Conservation (phyloP, 805 yeast species). For the Sungouiella blattae region DNA sequence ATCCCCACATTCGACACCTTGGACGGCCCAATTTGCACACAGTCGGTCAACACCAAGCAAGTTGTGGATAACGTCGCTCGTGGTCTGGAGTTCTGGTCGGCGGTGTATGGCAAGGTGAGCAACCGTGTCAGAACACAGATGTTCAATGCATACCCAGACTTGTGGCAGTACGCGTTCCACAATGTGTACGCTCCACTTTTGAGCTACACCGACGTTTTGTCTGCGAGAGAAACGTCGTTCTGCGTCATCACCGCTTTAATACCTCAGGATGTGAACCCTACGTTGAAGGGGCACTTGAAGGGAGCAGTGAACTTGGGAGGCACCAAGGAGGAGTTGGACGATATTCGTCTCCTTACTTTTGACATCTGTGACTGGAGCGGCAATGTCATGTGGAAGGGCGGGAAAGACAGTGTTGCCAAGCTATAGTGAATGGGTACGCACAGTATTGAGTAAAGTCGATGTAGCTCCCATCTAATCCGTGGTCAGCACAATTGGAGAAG, state of each 20-base stretch:
- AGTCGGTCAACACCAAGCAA: conserved; percentile 26
- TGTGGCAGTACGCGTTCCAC: conserved; percentile 68
- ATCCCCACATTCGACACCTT: conserved; percentile 28
- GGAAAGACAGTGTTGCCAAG: conserved; percentile 56
- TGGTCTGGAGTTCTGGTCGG: conserved; percentile 69
- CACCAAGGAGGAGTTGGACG: conserved; percentile 56
- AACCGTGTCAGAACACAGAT: conserved; percentile 64
- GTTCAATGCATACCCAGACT: conserved; percentile 76
- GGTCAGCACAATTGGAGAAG: too few species aligned
- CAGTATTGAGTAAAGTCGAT: too few species aligned
- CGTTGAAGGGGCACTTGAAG: conserved; percentile 81
- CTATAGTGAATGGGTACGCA: too few species aligned
- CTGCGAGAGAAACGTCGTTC: conserved; percentile 68
- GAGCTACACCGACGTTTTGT: conserved; percentile 60
- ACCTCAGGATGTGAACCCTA: conserved; percentile 93
- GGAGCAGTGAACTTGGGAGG: conserved; percentile 85
- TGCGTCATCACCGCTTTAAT: conserved; percentile 76
- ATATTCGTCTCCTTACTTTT: conserved; percentile 59
- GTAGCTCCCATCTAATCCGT: too few species aligned
- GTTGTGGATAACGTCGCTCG: conserved; percentile 32
- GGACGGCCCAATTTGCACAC: conserved; percentile 38
- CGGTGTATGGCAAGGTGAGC: conserved; percentile 73
- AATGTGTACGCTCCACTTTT: conserved; percentile 78
- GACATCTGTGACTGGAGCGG: conserved; percentile 75
- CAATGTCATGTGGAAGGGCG: conserved; percentile 40